These are phyloP conservation scores for Trichoderma gamsii DNA, from an alignment of 495 filamentous ascomycete genomes.

Conservation along the genomic window DNA sequence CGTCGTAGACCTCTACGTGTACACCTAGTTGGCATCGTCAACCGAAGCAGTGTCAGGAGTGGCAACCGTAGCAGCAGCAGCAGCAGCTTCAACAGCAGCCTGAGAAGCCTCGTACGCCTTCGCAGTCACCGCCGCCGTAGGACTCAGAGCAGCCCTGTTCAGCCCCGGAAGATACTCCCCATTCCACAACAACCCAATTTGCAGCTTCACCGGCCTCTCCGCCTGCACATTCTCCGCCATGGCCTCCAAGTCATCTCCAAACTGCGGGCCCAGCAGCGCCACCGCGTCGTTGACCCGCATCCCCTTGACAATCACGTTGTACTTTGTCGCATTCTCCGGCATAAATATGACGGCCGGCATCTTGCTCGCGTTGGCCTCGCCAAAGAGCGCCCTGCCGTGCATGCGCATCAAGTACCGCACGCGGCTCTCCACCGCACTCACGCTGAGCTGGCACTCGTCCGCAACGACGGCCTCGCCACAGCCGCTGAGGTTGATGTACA, in stretches of 20 bases:
- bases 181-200: not conserved
- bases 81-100: too few species aligned
- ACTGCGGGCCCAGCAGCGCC: not conserved
- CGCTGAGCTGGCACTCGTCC: conserved; percentile 7
- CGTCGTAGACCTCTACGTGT: too few species aligned
- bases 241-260: not conserved
- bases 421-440: not conserved
- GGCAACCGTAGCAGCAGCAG: too few species aligned
- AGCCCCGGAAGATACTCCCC: too few species aligned
- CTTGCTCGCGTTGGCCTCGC: not conserved
- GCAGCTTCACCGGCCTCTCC: not conserved
- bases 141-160: not conserved
- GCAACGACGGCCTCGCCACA: not conserved
- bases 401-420: not conserved
- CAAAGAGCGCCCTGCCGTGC: not conserved
- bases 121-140: not conserved
- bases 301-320: not conserved
- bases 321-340: not conserved
- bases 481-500: not conserved
- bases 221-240: not conserved
- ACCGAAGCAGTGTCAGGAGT: too few species aligned
- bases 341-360: not conserved
- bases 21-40: too few species aligned
- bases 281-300: not conserved
- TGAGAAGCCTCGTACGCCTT: too few species aligned